A percentile compares a stretch with the other conserved stretches of the same genome.
These are phyloP conservation scores for Tremella yokohamensis DNA, from an alignment of 768 basidiomycete species.

Conservation along the genomic window DNA sequence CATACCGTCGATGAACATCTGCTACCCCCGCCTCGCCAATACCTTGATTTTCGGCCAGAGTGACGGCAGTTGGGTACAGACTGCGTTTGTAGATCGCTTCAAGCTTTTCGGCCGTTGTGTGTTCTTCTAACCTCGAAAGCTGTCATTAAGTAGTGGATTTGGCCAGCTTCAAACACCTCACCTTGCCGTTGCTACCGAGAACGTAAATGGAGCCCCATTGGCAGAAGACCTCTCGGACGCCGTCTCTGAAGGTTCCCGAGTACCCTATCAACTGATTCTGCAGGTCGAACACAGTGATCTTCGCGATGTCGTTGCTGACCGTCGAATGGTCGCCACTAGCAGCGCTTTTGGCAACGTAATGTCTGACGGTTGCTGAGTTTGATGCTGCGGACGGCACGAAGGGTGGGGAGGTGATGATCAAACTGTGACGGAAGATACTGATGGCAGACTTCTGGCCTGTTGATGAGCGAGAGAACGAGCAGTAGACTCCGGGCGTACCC, in stretches of 20 bases:
- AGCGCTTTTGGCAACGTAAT: conserved; percentile 59
- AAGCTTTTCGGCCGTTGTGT: conserved; percentile 73
- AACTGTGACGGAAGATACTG: conserved; percentile 72
- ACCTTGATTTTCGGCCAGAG: conserved; percentile 72
- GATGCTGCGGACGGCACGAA: conserved; percentile 65
- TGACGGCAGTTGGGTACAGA: conserved; percentile 71
- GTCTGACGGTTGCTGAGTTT: conserved; percentile 70
- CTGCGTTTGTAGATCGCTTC: conserved; percentile 78
- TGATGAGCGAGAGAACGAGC: background rate
- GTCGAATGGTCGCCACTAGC: conserved; percentile 63
- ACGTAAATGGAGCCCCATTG: conserved; percentile 79
- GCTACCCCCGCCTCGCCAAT: conserved; percentile 71
- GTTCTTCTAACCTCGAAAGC: conserved; percentile 41
- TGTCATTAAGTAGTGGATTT: conserved; percentile 7
- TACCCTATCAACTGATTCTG: conserved; percentile 89
- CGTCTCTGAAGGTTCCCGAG: conserved; percentile 72
- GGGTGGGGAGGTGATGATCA: conserved; percentile 85
- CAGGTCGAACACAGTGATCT: conserved; percentile 77
- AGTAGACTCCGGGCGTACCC: conserved; percentile 56
- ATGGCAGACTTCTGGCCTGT: conserved; percentile 74
- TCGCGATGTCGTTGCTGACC: conserved; percentile 33
- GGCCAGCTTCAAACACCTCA: conserved; percentile 47
- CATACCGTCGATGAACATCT: conserved; percentile 84
- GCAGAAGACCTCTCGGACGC: conserved; percentile 76
- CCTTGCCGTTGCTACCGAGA: conserved; percentile 72